Conservation (phyloP, 2,329 filamentous ascomycete genomes). For the Trichoderma polysporum region DNA sequence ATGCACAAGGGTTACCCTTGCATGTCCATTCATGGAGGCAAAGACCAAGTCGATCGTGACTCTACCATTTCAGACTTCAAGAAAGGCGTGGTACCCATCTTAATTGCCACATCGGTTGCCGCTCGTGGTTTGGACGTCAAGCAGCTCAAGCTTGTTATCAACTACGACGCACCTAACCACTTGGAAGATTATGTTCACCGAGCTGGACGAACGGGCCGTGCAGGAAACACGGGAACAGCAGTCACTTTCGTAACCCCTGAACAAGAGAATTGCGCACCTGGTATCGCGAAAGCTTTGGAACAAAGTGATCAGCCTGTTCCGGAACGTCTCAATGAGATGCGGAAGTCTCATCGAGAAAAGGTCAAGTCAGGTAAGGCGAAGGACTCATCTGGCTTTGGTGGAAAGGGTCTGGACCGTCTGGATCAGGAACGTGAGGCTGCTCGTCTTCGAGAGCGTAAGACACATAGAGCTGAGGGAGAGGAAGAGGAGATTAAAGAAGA, state of each 20-base stretch:
- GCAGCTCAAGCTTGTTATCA: conserved; percentile 91
- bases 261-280: conserved; percentile 85
- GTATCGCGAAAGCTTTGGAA: conserved; percentile 87
- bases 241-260: conserved; percentile 92
- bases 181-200: conserved; percentile 96
- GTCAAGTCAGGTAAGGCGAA: conserved; percentile 92
- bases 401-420: conserved; percentile 87
- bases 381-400: conserved; percentile 85
- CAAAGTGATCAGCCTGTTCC: conserved; percentile 86
- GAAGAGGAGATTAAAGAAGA: conserved; percentile 83
- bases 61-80: conserved; percentile 94
- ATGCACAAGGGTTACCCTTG: conserved; percentile 84
- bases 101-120: conserved; percentile 93
- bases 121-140: conserved; percentile 95
- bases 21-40: conserved; percentile 91
- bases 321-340: conserved; percentile 63
- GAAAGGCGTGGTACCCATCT: conserved; percentile 80
- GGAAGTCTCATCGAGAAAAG: conserved; percentile 78
- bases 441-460: conserved; percentile 80
- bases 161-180: conserved; percentile 92
- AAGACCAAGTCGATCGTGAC: conserved; percentile 90
- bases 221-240: conserved; percentile 90
- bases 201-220: conserved; percentile 88
- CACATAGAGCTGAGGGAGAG: conserved; percentile 83
- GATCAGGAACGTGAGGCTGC: conserved; percentile 89